These are phyloP conservation scores for Fusarium brevicatenulatum DNA, from an alignment of 2,329 filamentous ascomycete genomes.

Conservation along the genomic window DNA sequence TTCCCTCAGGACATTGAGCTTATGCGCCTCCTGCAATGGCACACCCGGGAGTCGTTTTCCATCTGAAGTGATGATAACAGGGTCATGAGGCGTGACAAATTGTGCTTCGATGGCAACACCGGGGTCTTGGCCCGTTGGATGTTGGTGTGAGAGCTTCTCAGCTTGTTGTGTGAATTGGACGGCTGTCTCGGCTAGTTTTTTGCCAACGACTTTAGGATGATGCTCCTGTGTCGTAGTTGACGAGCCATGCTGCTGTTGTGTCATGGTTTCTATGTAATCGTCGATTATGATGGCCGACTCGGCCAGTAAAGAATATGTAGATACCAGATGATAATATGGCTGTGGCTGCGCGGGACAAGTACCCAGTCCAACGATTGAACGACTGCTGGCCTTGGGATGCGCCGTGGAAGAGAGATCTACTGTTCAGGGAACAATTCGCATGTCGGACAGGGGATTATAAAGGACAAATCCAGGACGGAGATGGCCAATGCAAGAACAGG, in stretches of 20 bases:
- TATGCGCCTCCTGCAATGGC: conserved; percentile 75
- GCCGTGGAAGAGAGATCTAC: conserved; percentile 8
- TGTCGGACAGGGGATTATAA: conserved; percentile 12
- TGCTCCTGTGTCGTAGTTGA: conserved; percentile 11
- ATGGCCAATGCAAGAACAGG: conserved; percentile 4
- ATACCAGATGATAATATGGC: not conserved
- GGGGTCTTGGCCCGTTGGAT: conserved; percentile 43
- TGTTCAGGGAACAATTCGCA: conserved; percentile 9
- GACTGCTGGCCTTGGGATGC: not conserved
- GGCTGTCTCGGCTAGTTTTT: conserved; percentile 53
- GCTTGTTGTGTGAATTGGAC: conserved; percentile 71
- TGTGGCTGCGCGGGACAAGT: not conserved
- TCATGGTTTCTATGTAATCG: conserved; percentile 16
- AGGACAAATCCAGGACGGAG: not conserved
- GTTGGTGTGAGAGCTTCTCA: conserved; percentile 62
- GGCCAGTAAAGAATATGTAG: not conserved
- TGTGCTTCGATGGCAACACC: conserved; percentile 69
- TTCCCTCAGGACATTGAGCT: conserved; percentile 72
- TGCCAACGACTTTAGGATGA: conserved; percentile 30
- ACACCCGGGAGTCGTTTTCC: conserved; percentile 75
- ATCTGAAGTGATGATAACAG: conserved; percentile 74
- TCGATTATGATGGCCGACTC: not conserved
- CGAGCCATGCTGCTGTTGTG: conserved; percentile 17
- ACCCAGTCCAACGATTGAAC: not conserved
- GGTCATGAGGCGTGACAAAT: conserved; percentile 76